Conservation (phyloP, 1,139 yeast species). For the Pichia sp. region DNA sequence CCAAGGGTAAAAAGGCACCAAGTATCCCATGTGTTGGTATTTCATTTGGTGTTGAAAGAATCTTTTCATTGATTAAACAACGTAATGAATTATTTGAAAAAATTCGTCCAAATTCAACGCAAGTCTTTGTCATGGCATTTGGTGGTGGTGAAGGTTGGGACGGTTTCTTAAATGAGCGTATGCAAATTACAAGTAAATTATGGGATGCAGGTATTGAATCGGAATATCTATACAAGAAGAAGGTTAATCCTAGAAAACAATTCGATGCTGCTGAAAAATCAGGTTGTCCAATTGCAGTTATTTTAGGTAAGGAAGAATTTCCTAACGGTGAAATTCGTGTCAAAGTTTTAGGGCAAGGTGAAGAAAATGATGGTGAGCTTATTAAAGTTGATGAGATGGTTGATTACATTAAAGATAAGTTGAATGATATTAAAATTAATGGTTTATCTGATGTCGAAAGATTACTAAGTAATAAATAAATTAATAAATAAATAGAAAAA, state of each 20-base stretch:
- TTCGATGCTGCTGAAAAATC: constrained; percentile 95
- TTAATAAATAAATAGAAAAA: background rate
- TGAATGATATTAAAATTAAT: constrained; percentile 37
- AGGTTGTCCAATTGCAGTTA: constrained; percentile 87
- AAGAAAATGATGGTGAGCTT: constrained; percentile 80
- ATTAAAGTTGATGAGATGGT: constrained; percentile 57
- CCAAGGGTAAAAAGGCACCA: constrained; percentile 63
- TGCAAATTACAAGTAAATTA: constrained; percentile 70
- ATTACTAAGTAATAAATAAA: constrained; percentile 31
- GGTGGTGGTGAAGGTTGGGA: constrained; percentile 97
- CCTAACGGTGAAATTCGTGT: constrained; percentile 70
- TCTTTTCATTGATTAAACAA: constrained; percentile 81
- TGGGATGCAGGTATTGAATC: constrained; percentile 89
- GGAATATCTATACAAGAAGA: constrained; percentile 84
- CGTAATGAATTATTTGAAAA: constrained; percentile 50
- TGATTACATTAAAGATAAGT: constrained; percentile 46
- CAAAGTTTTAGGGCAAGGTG: constrained; percentile 83
- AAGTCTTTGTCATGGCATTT: constrained; percentile 93
- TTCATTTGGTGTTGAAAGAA: constrained; percentile 93
- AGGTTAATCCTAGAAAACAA: constrained; percentile 92
- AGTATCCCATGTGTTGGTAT: constrained; percentile 96
- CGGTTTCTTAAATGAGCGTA: constrained; percentile 86
- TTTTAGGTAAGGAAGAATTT: constrained; percentile 90
- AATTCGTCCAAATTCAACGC: constrained; percentile 79
- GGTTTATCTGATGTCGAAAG: constrained; percentile 46